These are phyloP conservation scores for Trapa incisa DNA, from an alignment of 345 rosid species.

Conservation along the genomic window DNA sequence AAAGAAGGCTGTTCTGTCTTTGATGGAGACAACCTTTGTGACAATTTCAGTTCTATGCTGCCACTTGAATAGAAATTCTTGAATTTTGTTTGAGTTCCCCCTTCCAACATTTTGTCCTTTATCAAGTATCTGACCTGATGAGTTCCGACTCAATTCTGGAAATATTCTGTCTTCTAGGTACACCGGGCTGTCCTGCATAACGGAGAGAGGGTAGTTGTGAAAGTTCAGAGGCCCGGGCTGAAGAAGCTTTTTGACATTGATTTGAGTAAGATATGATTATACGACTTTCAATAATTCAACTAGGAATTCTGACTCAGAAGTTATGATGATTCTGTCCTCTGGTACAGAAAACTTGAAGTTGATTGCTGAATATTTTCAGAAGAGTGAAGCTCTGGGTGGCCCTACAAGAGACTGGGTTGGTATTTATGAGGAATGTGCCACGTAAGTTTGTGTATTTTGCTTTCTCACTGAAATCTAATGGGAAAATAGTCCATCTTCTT, in stretches of 20 bases:
- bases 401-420: conserved; percentile 83
- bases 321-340: not conserved
- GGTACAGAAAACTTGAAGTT: conserved; percentile 70
- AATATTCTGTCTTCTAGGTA: conserved; percentile 36
- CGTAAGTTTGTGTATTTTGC: conserved; percentile 33
- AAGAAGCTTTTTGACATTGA: conserved; percentile 91
- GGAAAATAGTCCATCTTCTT: not conserved
- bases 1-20: not conserved
- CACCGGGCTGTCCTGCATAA: conserved; percentile 83
- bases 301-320: not conserved
- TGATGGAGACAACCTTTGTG: not conserved
- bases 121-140: not conserved
- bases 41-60: not conserved
- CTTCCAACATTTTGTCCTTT: not conserved
- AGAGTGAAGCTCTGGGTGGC: conserved; percentile 76
- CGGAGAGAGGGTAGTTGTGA: conserved; percentile 83
- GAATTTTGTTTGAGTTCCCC: not conserved
- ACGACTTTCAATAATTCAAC: not conserved
- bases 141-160: conserved; percentile 16
- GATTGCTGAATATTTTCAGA: conserved; percentile 85
- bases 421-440: conserved; percentile 76
- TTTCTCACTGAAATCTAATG: not conserved
- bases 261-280: conserved; percentile 40
- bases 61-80: not conserved
- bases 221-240: conserved; percentile 93